Base-by-base conservation (phyloP, 331 rosid genomes). In the Cydonia oblonga region DNA sequence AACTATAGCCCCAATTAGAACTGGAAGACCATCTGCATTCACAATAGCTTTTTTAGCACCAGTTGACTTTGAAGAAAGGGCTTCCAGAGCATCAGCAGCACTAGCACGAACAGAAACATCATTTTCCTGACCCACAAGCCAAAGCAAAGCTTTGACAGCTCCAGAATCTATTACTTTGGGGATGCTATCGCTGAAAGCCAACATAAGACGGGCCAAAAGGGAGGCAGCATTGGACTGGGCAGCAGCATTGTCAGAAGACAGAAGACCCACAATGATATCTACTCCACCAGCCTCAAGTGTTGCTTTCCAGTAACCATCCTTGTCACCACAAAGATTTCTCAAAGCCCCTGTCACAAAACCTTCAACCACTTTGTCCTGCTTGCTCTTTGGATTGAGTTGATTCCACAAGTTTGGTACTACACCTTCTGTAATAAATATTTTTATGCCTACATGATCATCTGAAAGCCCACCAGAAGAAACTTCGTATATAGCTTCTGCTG, bases 31-130 rank as follows among this genome's bases (percentile, higher is more conserved):
- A 63, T 81, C 84, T 71, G 81, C 91, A 64, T 79, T 81, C 53
- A 88, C 92, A 81, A 93, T 90, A 68, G 86, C 91, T 75, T 91
- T 83, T 83, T 84, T 93, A 53, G 96, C 97, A 12, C 46, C 30
- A 59, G 91, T 75, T 78, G 96, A 91, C 82, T 85, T 86, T 54
- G 92, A 89, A 75, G 97, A 89, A 63, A 93, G 96, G 42, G 86
- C 97, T 88, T 93, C 97, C 62, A 93, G 76, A 77, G 97, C 98
- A 81, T 93, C 96, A 40, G 98, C 98, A 77, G 98, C 97, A 88
- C 98, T 89, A 63, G 97, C 96, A 64, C 96, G 88, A 9, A 93
- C 97, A 82, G 97, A 86, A 85, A 87, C 80, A 72, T 91, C 84
- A 83, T 93, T 91, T 81, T 93, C 80, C 79, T 60, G 86, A 75